phyloP scores from a whole-genome alignment of 495 filamentous ascomycete species.

The Pseudomonodictys pantanalensis region DNA sequence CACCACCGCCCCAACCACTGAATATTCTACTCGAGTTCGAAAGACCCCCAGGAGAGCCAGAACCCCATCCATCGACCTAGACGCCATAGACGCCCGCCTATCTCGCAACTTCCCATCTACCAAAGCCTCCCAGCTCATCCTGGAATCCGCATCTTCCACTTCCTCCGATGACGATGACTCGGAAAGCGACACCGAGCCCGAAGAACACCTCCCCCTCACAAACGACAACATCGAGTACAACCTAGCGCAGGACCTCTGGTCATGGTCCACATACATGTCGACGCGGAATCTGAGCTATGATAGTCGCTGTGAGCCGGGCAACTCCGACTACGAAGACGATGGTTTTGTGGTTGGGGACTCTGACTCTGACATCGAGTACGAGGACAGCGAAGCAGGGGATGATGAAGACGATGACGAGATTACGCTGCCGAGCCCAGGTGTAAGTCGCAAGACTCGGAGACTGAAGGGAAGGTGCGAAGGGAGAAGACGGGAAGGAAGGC shows the following conservation, averaged over 20 bases:
- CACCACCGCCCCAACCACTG: neutral
- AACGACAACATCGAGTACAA: neutral
- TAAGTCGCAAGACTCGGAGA: too few relatives aligned
- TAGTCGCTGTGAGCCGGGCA: constrained; percentile 4
- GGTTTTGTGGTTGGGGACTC: constrained; percentile 5
- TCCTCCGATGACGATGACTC: neutral
- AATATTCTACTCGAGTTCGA: neutral
- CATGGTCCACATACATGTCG: neutral
- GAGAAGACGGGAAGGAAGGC: too few relatives aligned
- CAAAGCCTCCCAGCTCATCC: neutral
- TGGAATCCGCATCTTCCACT: neutral
- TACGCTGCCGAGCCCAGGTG: too few relatives aligned
- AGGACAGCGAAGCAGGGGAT: neutral
- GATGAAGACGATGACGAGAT: neutral
- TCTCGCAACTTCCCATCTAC: neutral
- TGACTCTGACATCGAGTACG: neutral
- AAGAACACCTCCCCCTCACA: neutral
- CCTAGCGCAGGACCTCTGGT: neutral
- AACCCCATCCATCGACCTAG: neutral
- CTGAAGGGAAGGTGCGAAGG: too few relatives aligned
- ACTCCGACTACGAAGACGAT: constrained; percentile 7
- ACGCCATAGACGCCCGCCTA: neutral
- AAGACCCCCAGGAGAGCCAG: neutral
- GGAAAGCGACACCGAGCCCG: neutral
- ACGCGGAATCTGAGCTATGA: neutral